phyloP scores from a whole-genome alignment of 805 yeast genomes.

The Myxozyma neglecta region DNA sequence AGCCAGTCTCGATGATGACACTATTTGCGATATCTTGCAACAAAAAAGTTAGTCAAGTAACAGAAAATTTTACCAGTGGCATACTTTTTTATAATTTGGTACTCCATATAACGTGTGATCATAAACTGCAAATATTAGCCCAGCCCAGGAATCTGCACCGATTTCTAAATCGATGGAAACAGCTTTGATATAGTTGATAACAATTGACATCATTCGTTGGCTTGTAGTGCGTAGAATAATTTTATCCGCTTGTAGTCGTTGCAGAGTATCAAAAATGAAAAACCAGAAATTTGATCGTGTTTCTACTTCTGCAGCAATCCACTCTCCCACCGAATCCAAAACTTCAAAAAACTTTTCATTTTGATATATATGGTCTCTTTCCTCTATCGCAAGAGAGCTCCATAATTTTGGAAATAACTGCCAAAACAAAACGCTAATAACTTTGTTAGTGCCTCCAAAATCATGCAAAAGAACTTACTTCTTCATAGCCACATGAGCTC shows the following conservation, averaged over 20 bases:
- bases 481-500: slow-evolving; percentile 43
- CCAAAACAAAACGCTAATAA: slow-evolving; percentile 18
- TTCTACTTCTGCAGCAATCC: background rate
- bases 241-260: background rate
- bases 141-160: background rate
- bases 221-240: slow-evolving; percentile 17
- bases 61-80: background rate
- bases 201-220: slow-evolving; percentile 13
- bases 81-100: slow-evolving; percentile 21
- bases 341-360: slow-evolving; percentile 19
- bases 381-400: background rate
- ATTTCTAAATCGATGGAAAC: background rate
- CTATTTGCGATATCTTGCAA: slow-evolving; percentile 10
- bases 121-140: slow-evolving; percentile 9
- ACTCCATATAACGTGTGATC: slow-evolving; percentile 19
- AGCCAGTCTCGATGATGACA: slow-evolving; percentile 1
- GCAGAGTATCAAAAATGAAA: background rate
- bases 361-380: slow-evolving; percentile 10
- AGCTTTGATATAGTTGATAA: slow-evolving; percentile 7
- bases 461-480: slow-evolving; percentile 5
- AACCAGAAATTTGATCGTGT: background rate
- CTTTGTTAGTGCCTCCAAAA: background rate
- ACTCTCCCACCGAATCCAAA: background rate
- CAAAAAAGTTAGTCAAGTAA: background rate
- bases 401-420: slow-evolving; percentile 12